phyloP scores from a whole-genome alignment of 345 rosid species.

The Murraya koenigii region DNA sequence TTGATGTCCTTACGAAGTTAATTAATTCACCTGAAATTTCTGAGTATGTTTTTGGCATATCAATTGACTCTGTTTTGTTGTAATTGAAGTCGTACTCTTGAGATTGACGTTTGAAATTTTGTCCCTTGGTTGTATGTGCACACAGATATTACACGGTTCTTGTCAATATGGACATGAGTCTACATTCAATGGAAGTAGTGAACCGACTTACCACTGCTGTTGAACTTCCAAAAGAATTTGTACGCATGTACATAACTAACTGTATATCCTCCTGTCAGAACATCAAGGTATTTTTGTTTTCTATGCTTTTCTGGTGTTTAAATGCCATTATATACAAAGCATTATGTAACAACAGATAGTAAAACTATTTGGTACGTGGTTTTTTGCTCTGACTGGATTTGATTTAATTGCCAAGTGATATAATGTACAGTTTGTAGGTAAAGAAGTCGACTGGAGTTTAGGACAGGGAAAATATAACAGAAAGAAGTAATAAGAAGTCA shows the following conservation, averaged over 20 bases:
- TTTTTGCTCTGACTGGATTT: not conserved
- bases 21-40: slow-evolving; percentile 79
- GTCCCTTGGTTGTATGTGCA: not conserved
- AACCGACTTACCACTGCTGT: slow-evolving; percentile 96
- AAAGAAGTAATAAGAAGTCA: not conserved
- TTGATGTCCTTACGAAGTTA: slow-evolving; percentile 89
- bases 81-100: slow-evolving; percentile 1
- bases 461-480: not conserved
- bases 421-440: not conserved
- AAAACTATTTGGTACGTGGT: not conserved
- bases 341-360: not conserved
- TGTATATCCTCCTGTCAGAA: slow-evolving; percentile 94
- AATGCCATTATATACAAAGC: not conserved
- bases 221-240: slow-evolving; percentile 88
- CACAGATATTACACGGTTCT: slow-evolving; percentile 84
- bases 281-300: slow-evolving; percentile 59
- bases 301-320: slow-evolving; percentile 8
- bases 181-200: slow-evolving; percentile 98
- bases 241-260: slow-evolving; percentile 87
- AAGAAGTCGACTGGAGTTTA: not conserved
- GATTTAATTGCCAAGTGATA: not conserved
- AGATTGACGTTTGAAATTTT: slow-evolving; percentile 14
- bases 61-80: slow-evolving; percentile 3
- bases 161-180: slow-evolving; percentile 96
- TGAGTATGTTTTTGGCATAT: slow-evolving; percentile 58